A percentile compares a stretch with the other conserved stretches of the same genome.
These are phyloP conservation scores for Microcyclospora pomicola DNA, from an alignment of 2,329 filamentous ascomycete species.

Conservation along the genomic window DNA sequence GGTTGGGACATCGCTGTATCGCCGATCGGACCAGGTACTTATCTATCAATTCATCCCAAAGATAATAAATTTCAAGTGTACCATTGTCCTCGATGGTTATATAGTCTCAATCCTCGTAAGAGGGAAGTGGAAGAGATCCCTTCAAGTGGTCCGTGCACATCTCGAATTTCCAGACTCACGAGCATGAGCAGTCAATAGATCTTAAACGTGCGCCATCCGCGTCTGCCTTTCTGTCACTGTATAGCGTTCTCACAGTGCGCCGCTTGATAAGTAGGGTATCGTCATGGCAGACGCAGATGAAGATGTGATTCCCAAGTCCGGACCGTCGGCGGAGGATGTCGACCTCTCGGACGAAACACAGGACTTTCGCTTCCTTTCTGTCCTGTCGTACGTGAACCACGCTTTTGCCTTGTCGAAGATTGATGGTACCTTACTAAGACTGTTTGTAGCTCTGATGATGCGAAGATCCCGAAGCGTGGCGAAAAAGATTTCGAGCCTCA, in stretches of 20 bases:
- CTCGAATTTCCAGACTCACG: not conserved
- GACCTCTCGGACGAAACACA: conserved; percentile 65
- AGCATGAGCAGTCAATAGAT: no score
- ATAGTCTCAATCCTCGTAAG: no score
- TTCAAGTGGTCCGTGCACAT: not conserved
- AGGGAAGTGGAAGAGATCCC: not conserved
- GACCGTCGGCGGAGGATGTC: conserved; percentile 64
- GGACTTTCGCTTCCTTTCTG: conserved; percentile 65
- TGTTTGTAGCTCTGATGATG: conserved; percentile 17
- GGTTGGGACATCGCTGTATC: no score
- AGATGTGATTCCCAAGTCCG: conserved; percentile 18
- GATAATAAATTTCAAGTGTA: no score
- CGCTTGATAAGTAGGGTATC: no score
- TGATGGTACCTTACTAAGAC: not conserved
- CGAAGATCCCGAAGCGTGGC: conserved; percentile 68
- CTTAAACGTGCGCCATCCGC: no score
- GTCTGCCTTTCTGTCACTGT: no score
- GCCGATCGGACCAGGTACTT: no score
- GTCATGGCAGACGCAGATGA: conserved; percentile 26
- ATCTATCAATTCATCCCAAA: not conserved
- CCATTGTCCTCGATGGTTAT: no score
- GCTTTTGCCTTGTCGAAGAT: not conserved
- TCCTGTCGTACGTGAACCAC: conserved; percentile 31
- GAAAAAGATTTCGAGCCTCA: conserved; percentile 97
- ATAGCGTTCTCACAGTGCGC: no score